Evolutionary conservation across 768 basidiomycete species (phyloP), one percentile per base, ranked within the genome.

Genomic region (Hericium alpestre): DNA sequence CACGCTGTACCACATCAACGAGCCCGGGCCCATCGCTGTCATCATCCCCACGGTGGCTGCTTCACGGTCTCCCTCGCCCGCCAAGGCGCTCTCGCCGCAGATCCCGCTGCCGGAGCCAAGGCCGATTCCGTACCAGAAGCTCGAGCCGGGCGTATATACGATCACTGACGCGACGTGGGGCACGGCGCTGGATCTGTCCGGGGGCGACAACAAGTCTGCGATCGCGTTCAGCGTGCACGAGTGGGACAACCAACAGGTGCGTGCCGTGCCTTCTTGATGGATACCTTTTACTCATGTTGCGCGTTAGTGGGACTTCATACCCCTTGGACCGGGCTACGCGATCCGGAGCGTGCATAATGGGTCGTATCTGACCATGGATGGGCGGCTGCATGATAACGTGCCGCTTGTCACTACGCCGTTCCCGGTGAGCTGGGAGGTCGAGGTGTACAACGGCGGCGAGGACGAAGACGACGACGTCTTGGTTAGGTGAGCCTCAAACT

Each of bases 241-340:
- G 25, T 61, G 62, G 60, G 62, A 63, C 20, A 61, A 63, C 12
- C 62, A 63, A 25, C 62, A 56, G 57, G 62, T 61, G 20, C 46
- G 61, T 38, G 6, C 22, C 4, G 1, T 18, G 23, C 20, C 22
- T 4, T 25, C 9, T 43, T 18, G 20, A 27, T 37, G 39, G 22
- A 1, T 8, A 22, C 8, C 20, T 20, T 6, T 13, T 18, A 23
- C 18, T 53, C 0, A 54, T 12, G 9, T n/a, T 13, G 39, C 13
- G 54, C 16, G 5, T 12, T 7, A 54, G 54, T 54, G 54, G 54
- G 54, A 54, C 20, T 54, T 41, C 25, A 12, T 39, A 13, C 39
- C 40, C 13, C 23, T 54, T 7, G 54, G 54, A 15, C 20, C 54
- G 2, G 54, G 54, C 15, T 54, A 54, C 15, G 38, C 40, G 23